These are phyloP conservation scores for Erysimum pusillum DNA, from an alignment of 441 rosid species.

Conservation along the genomic window DNA sequence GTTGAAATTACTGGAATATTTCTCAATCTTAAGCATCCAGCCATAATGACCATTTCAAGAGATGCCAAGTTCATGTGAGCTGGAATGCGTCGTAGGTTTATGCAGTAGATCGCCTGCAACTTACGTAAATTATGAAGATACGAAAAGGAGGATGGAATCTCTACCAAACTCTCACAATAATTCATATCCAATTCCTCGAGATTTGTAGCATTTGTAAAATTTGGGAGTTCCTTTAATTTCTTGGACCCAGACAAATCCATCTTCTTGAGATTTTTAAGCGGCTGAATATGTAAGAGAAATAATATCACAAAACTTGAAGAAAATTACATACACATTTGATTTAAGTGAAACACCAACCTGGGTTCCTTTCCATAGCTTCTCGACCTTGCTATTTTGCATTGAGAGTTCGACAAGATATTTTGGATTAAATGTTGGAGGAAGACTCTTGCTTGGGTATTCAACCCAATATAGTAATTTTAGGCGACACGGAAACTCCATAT, in stretches of 20 bases:
- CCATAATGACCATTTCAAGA: rapidly evolving
- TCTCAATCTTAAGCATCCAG: neutral
- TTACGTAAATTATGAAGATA: constrained; percentile 16
- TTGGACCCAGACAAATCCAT: constrained; percentile 31
- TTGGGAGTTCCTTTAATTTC: constrained; percentile 37
- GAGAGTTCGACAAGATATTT: too few species aligned
- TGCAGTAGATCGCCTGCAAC: rapidly evolving
- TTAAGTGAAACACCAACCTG: too few species aligned
- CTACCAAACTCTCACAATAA: constrained; percentile 27
- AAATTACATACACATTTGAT: neutral
- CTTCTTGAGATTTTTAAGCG: constrained; percentile 20
- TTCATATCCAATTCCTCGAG: neutral
- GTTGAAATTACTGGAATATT: neutral
- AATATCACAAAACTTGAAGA: neutral
- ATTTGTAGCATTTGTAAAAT: constrained; percentile 45
- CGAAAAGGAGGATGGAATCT: constrained; percentile 28
- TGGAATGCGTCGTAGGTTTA: constrained; percentile 13
- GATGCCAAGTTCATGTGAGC: neutral
- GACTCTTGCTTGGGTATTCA: too few species aligned
- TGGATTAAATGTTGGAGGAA: too few species aligned
- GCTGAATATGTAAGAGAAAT: neutral
- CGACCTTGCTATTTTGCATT: neutral
- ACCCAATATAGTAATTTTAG: too few species aligned
- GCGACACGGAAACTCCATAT: too few species aligned
- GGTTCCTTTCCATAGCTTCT: too few species aligned